Evolutionary conservation across 177 flowering plant genomes (phyloP).

Genomic region (Vitis hybrid): DNA sequence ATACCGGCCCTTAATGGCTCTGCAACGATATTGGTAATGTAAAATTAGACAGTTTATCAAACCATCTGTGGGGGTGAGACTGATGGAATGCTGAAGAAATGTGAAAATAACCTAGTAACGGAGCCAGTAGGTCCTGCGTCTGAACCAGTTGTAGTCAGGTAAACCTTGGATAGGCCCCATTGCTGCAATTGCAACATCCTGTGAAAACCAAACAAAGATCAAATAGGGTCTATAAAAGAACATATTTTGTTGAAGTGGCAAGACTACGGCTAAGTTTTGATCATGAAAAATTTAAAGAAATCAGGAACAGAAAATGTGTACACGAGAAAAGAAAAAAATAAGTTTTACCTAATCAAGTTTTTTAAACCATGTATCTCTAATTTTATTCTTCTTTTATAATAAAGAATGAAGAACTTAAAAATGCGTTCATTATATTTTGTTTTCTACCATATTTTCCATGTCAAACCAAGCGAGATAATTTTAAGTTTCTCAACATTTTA

Average conservation of each 20-base stretch:
- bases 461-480: no score
- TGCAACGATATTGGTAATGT: slow-evolving; percentile 3
- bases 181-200: slow-evolving; percentile 91
- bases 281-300: no score
- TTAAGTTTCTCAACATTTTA: no score
- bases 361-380: no score
- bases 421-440: no score
- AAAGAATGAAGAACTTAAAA: no score
- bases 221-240: neutral
- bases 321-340: neutral
- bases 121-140: slow-evolving; percentile 93
- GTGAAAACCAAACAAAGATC: slow-evolving; percentile 7
- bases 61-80: neutral
- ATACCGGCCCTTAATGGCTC: slow-evolving; percentile 1
- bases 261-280: no score
- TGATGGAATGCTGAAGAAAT: neutral
- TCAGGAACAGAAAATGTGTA: no score
- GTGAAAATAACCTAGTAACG: slow-evolving; percentile 55
- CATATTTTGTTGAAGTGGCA: no score
- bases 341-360: no score
- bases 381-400: no score
- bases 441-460: no score
- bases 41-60: slow-evolving; percentile 6
- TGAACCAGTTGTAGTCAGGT: slow-evolving; percentile 99
- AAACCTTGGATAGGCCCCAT: slow-evolving; percentile 80